Evolutionary conservation across 176 grass and related monocot genomes (phyloP).

Genomic region (Pontederia crassipes): DNA sequence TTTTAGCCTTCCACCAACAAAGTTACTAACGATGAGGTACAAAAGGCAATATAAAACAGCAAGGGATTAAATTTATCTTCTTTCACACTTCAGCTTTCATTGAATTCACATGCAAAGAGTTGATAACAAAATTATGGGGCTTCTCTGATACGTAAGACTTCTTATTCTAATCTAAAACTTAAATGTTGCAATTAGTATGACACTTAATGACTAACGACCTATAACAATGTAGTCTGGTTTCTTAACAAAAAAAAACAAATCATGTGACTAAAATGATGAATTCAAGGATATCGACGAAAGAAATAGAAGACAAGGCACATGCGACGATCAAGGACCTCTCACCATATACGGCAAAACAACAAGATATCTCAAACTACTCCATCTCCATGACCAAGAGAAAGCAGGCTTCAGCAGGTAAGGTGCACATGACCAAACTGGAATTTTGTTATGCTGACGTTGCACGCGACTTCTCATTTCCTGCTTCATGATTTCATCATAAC

Average conservation of each 20-base stretch:
- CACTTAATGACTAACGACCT: no score
- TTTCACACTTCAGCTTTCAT: no score
- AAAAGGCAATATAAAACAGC: no score
- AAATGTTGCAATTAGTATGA: no score
- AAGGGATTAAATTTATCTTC: no score
- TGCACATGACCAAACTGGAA: constrained; percentile 2
- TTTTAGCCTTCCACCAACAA: no score
- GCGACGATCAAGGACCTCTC: constrained; percentile 16
- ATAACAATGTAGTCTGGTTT: no score
- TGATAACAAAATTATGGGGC: no score
- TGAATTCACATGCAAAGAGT: no score
- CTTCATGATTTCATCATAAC: neutral
- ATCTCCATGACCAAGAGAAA: neutral
- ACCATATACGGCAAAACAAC: constrained; percentile 6
- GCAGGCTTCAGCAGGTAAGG: neutral
- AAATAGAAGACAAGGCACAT: neutral
- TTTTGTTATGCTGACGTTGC: neutral
- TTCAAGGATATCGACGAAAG: neutral
- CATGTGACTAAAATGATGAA: neutral
- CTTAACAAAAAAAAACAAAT: neutral
- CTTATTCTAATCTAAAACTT: no score
- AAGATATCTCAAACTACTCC: constrained; percentile 11
- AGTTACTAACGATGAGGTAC: no score
- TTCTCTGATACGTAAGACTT: no score
- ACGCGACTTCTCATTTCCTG: neutral